Conservation (phyloP, 2,329 filamentous ascomycete species). For the Colletotrichum somersetense region DNA sequence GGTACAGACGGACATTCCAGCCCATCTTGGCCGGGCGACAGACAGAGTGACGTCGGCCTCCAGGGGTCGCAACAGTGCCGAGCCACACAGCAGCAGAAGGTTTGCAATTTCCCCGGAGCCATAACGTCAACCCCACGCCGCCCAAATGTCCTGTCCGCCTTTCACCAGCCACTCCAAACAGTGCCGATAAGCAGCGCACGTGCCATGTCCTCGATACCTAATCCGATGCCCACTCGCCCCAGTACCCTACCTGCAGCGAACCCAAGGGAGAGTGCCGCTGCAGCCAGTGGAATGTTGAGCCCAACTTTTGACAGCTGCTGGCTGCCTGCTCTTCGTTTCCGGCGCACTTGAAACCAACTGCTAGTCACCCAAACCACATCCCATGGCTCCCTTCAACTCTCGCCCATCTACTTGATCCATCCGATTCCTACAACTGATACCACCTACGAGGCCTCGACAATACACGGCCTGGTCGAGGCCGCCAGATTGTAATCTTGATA, state of each 20-base stretch:
- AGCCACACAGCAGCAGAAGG: constrained; percentile 27
- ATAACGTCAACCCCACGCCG: constrained; percentile 14
- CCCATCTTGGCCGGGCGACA: constrained; percentile 5
- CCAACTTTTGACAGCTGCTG: constrained; percentile 39
- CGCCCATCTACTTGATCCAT: constrained; percentile 18
- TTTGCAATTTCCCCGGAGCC: constrained; percentile 39
- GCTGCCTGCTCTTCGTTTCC: constrained; percentile 38
- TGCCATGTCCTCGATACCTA: constrained; percentile 15
- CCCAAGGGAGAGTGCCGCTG: constrained; percentile 10
- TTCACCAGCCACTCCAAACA: constrained; percentile 29
- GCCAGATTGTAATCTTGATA: constrained; percentile 9
- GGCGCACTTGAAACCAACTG: constrained; percentile 39
- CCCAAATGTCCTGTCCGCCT: neutral
- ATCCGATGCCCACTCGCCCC: constrained; percentile 22
- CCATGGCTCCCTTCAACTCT: constrained; percentile 30
- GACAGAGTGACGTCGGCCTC: constrained; percentile 34
- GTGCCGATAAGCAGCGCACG: constrained; percentile 24
- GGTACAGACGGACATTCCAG: neutral
- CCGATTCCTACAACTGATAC: neutral
- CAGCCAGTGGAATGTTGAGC: constrained; percentile 39
- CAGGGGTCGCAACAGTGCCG: constrained; percentile 19
- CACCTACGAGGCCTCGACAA: constrained; percentile 28
- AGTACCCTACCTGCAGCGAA: constrained; percentile 28
- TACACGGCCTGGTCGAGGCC: constrained; percentile 30
- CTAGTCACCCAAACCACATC: constrained; percentile 31